Conservation (phyloP, 306 rosid species). For the Quercus gilva region DNA sequence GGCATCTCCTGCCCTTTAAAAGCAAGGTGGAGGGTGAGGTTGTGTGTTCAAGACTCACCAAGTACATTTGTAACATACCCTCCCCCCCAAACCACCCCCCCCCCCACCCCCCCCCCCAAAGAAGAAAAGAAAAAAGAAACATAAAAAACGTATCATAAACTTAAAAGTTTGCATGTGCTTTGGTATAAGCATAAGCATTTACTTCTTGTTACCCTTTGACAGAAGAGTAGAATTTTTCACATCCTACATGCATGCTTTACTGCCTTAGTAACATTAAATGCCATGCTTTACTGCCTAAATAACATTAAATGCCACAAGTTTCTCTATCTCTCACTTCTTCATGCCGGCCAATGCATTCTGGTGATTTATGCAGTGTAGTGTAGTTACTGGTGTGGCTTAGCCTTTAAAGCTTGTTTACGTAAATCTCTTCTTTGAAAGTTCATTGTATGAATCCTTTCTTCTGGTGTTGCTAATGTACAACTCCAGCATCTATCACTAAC, state of each 20-base stretch:
- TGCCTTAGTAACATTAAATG: not conserved
- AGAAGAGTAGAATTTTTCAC: not conserved
- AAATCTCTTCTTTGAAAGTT: not conserved
- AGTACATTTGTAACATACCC: too few species aligned
- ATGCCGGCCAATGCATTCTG: not conserved
- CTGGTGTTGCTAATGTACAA: not conserved
- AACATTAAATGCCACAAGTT: not conserved
- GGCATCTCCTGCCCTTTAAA: too few species aligned
- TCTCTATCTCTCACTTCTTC: not conserved
- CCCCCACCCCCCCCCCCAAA: too few species aligned
- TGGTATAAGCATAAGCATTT: not conserved
- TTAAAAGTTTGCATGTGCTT: not conserved
- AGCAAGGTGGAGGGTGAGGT: too few species aligned
- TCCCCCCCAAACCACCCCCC: too few species aligned
- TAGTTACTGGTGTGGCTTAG: not conserved
- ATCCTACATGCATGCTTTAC: not conserved
- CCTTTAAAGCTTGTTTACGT: not conserved
- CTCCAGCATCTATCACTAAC: not conserved
- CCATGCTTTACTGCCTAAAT: not conserved
- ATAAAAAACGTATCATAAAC: too few species aligned
- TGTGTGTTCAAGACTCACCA: too few species aligned
- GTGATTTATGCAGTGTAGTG: not conserved
- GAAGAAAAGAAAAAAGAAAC: too few species aligned
- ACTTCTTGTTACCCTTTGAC: not conserved
- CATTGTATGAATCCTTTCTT: not conserved